Evolutionary conservation across 2,329 filamentous ascomycete genomes (phyloP), one percentile per base, ranked within the genome.

Genomic region (Neonectria magnoliae): DNA sequence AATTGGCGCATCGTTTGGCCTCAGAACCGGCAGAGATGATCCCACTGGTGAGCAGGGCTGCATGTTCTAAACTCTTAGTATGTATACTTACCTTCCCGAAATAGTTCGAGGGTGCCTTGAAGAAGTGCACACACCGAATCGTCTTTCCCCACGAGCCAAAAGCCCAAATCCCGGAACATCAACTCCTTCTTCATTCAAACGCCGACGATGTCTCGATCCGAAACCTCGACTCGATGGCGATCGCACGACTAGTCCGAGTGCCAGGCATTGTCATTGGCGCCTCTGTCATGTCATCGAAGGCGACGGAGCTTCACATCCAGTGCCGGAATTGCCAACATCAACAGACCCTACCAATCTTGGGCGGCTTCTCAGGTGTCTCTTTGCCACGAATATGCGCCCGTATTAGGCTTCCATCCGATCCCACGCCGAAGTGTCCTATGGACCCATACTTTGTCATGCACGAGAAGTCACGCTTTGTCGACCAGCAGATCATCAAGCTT

Each of bases 241-340:
- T 99, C 71, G 94, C 95, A 5, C 91, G 94, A 72, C 90, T 99
- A n/a, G 95, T 99, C 42, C 90, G 95, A 61, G 97, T 99, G 62
- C 96, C 96, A 1, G 97, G 96, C 55, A 99, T 99, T 69, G 93
- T 99, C 64, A 99, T 99, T 70, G 95, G 96, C 51, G 96, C 96
- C 51, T 98, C 95, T 1, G 97, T 97, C 18, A 91, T 98, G 79
- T 97, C 94, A 2, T 98, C 95, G 13, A 98, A 99, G 83, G 93
- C 96, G 5, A 98, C 94, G 7, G 85, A 90, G 27, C 85, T 99
- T 25, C 88, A 92, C 66, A 91, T 99, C 56, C 90, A 97, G 79
- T 99, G 96, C 82, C 89, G 94, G 68, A 94, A 90, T 75, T 99
- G 96, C 80, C 87, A 90, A 64, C 87, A 94, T 71, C 85, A 87